phyloP scores from a whole-genome alignment of 148 eudicot species.

The Persicaria tinctoria region DNA sequence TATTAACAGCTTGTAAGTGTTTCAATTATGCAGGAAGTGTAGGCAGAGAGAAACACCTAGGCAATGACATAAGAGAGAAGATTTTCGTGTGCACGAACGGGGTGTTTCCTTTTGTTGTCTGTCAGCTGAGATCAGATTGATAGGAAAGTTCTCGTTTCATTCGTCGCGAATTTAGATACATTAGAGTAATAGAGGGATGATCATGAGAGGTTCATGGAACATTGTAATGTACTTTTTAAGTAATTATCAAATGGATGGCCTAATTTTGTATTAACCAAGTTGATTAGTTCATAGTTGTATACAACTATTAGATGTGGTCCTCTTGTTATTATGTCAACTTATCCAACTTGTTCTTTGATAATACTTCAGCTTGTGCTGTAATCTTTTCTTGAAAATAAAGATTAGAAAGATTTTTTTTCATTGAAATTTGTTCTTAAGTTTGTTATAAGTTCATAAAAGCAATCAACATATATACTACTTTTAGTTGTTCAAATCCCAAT shows the following conservation, averaged over 20 bases:
- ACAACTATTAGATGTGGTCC: not conserved
- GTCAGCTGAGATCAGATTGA: not conserved
- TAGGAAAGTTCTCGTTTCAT: conserved; percentile 8
- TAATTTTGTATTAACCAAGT: not conserved
- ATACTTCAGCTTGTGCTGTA: no score
- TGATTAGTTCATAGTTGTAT: not conserved
- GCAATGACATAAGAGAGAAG: not conserved
- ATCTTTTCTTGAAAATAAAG: no score
- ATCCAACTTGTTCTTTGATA: not conserved
- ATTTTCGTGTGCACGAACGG: conserved; percentile 8
- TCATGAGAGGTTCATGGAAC: conserved; percentile 6
- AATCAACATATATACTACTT: not conserved
- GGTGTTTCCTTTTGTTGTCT: not conserved
- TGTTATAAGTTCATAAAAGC: no score
- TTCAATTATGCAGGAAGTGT: not conserved
- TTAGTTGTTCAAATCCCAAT: not conserved
- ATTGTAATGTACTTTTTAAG: not conserved
- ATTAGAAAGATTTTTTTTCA: no score
- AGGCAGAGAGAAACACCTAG: not conserved
- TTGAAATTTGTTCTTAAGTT: no score
- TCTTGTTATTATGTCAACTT: not conserved
- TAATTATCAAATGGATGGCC: not conserved
- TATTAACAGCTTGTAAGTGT: not conserved
- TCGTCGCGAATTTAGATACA: not conserved
- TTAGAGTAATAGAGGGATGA: not conserved